phyloP scores from a whole-genome alignment of 2,329 filamentous ascomycete genomes.

The Dothideomycetes sp. region DNA sequence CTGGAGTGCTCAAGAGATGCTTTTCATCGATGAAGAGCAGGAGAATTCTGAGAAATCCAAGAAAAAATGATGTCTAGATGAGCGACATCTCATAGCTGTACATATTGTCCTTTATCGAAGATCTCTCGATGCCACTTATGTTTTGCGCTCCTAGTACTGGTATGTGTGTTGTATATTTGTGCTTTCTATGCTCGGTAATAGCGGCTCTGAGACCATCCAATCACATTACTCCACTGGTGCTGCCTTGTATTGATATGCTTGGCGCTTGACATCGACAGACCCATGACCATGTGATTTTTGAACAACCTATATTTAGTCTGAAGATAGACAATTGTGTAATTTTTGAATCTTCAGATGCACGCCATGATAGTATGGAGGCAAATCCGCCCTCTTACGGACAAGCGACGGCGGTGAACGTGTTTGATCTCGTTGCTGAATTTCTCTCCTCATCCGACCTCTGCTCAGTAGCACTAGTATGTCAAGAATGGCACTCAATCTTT shows the following conservation, averaged over 20 bases:
- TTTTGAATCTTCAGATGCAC: background rate
- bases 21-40: conserved; percentile 26
- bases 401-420: conserved; percentile 46
- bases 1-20: conserved; percentile 57
- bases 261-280: background rate
- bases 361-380: conserved; percentile 39
- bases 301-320: too few species aligned
- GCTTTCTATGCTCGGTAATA: too few species aligned
- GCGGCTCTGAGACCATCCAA: too few species aligned
- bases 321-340: background rate
- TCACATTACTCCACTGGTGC: too few species aligned
- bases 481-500: conserved; percentile 50
- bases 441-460: conserved; percentile 49
- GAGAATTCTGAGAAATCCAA: conserved; percentile 15
- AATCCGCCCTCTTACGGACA: conserved; percentile 52
- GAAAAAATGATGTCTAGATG: too few species aligned
- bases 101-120: too few species aligned
- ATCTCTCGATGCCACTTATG: too few species aligned
- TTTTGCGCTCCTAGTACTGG: too few species aligned
- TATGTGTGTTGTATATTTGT: too few species aligned
- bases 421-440: conserved; percentile 48
- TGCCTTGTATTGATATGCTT: background rate
- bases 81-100: too few species aligned
- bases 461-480: conserved; percentile 46
- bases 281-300: background rate